A percentile compares a stretch with the other conserved stretches of the same genome.
These are phyloP conservation scores for Centrapalus pauciflorus DNA, from an alignment of 129 eudicot species.

Conservation along the genomic window DNA sequence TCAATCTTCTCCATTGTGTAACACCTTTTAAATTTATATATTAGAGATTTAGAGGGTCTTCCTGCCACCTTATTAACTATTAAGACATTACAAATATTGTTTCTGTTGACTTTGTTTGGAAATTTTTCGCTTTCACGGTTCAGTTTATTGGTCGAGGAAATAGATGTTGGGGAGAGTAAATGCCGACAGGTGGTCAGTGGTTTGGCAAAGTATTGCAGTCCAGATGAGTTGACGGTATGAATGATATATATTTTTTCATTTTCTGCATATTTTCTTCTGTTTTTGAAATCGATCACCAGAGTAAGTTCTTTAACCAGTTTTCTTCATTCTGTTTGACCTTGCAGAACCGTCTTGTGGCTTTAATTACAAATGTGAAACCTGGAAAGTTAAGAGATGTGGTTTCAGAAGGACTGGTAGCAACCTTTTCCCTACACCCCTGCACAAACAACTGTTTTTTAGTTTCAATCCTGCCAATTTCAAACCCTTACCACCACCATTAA, in stretches of 20 bases:
- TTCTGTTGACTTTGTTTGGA: not conserved
- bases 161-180: constrained; percentile 89
- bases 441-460: not conserved
- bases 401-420: constrained; percentile 93
- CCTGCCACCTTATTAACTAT: not conserved
- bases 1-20: not conserved
- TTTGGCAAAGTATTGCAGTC: constrained; percentile 82
- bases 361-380: constrained; percentile 92
- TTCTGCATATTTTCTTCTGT: not conserved
- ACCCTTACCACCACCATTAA: not conserved
- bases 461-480: not conserved
- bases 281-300: not conserved
- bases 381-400: constrained; percentile 93
- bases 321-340: constrained; percentile 14
- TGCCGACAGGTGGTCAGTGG: constrained; percentile 97
- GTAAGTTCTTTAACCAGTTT: not conserved
- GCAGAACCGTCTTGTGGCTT: constrained; percentile 89
- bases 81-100: not conserved
- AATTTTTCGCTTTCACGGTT: constrained; percentile 14
- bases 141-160: constrained; percentile 97
- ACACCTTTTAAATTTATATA: not conserved
- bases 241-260: not conserved
- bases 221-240: constrained; percentile 80
- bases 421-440: constrained; percentile 10
- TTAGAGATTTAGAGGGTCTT: not conserved